phyloP scores from a whole-genome alignment of 805 yeast species.

The Yarrowia keelungensis region DNA sequence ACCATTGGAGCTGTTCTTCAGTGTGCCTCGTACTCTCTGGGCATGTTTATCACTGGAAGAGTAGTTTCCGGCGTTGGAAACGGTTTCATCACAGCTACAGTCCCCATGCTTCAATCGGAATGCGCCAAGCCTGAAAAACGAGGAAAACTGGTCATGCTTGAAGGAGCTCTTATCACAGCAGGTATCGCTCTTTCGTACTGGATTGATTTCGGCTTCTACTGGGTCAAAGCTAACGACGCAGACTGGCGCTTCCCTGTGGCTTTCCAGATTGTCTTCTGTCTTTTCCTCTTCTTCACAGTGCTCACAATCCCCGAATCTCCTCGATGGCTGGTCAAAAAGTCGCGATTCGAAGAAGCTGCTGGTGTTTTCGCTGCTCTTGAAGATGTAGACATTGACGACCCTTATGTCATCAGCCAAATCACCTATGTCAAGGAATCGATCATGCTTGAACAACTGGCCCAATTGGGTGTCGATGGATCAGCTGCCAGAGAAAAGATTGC shows the following conservation, averaged over 20 bases:
- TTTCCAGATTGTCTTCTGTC: constrained; percentile 19
- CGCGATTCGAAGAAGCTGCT: constrained; percentile 12
- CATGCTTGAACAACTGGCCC: constrained; percentile 19
- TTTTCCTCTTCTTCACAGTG: constrained; percentile 15
- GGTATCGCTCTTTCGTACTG: constrained; percentile 13
- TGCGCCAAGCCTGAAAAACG: constrained; percentile 20
- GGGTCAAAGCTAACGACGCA: constrained; percentile 13
- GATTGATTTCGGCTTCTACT: constrained; percentile 18
- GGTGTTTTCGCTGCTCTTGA: constrained; percentile 16
- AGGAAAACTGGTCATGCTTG: constrained; percentile 20
- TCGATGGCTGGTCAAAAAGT: constrained; percentile 14
- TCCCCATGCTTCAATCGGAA: constrained; percentile 21
- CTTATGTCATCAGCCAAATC: constrained; percentile 9
- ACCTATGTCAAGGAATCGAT: constrained; percentile 18
- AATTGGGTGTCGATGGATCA: constrained; percentile 7
- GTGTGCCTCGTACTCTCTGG: constrained; percentile 24
- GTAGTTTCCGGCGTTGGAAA: constrained; percentile 7
- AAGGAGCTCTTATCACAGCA: constrained; percentile 23
- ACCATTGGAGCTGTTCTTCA: constrained; percentile 10
- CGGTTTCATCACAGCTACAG: constrained; percentile 14
- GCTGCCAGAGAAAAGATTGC: constrained; percentile 16
- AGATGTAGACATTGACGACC: constrained; percentile 5
- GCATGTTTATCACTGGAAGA: constrained; percentile 16
- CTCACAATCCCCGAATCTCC: constrained; percentile 14
- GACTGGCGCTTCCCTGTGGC: constrained; percentile 24